Percentiles rank a stretch among this genome's conserved stretches.
Evolutionary conservation across 2,329 filamentous ascomycete species (phyloP).

Genomic region (Pyrenochaeta sp.): DNA sequence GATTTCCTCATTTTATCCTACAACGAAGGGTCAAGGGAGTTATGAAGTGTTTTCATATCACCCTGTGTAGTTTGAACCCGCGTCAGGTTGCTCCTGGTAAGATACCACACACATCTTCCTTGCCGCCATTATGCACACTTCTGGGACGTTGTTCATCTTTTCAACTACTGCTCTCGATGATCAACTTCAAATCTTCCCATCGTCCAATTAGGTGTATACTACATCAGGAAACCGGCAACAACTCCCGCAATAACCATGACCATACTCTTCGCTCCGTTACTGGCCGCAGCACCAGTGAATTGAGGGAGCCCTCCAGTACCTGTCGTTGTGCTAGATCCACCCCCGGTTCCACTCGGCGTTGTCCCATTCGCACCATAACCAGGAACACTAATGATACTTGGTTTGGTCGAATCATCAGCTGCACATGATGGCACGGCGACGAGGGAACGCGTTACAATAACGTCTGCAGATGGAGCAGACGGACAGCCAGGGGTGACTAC

Average conservation of each 20-base stretch:
- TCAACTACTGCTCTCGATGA: no score
- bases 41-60: no score
- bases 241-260: neutral
- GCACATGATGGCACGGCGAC: slow-evolving; percentile 22
- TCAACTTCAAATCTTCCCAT: no score
- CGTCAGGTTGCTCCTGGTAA: no score
- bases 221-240: neutral
- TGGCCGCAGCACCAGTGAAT: slow-evolving; percentile 16
- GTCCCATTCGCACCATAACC: slow-evolving; percentile 11
- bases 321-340: neutral
- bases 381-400: slow-evolving; percentile 22
- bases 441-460: slow-evolving; percentile 25
- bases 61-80: no score
- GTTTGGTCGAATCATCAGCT: slow-evolving; percentile 28
- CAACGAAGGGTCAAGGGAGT: no score
- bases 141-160: no score
- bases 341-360: neutral
- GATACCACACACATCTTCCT: no score
- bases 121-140: no score
- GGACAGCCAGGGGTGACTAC: slow-evolving; percentile 25
- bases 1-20: no score
- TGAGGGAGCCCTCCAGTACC: slow-evolving; percentile 3
- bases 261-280: neutral
- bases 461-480: slow-evolving; percentile 20
- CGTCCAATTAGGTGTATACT: neutral